Evolutionary conservation across 768 basidiomycete species (phyloP).

Genomic region (Tricholoma sp.): DNA sequence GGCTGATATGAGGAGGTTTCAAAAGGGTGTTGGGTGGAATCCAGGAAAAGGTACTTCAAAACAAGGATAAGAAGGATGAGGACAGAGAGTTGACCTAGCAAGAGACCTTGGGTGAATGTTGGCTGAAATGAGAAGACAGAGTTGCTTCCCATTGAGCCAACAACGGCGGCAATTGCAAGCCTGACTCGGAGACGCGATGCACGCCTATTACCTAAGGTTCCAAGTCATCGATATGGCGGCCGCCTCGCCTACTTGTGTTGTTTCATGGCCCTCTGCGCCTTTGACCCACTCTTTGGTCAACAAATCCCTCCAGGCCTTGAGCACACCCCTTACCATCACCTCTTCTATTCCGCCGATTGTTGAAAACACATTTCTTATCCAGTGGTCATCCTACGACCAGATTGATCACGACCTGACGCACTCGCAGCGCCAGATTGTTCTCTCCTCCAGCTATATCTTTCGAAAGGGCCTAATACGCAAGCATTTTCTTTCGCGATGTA

Average conservation of each 20-base stretch:
- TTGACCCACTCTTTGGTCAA: constrained; percentile 40
- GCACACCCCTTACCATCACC: constrained; percentile 16
- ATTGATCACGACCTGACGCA: constrained; percentile 74
- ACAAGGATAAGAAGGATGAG: constrained; percentile 70
- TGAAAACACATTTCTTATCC: constrained; percentile 35
- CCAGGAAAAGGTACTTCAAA: constrained; percentile 94
- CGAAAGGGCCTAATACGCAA: constrained; percentile 94
- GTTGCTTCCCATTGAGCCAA: constrained; percentile 38
- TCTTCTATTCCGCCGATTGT: constrained; percentile 12
- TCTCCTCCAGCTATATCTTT: constrained; percentile 83
- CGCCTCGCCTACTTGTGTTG: constrained; percentile 17
- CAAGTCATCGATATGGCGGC: too few species aligned
- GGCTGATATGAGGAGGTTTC: constrained; percentile 58
- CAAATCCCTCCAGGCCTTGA: constrained; percentile 30
- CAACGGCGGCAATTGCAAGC: neutral
- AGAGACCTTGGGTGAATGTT: constrained; percentile 92
- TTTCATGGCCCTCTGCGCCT: constrained; percentile 48
- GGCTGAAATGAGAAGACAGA: constrained; percentile 73
- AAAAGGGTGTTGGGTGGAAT: constrained; percentile 57
- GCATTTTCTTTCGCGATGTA: constrained; percentile 77
- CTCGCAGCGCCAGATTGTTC: constrained; percentile 38
- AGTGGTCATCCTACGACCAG: constrained; percentile 88
- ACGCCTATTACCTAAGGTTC: neutral
- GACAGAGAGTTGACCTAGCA: constrained; percentile 90
- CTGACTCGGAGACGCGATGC: neutral